A percentile compares a stretch with the other conserved stretches of the same genome.
These are phyloP conservation scores for Marvania coccoides DNA, from an alignment of 139 green algal species.

Conservation along the genomic window DNA sequence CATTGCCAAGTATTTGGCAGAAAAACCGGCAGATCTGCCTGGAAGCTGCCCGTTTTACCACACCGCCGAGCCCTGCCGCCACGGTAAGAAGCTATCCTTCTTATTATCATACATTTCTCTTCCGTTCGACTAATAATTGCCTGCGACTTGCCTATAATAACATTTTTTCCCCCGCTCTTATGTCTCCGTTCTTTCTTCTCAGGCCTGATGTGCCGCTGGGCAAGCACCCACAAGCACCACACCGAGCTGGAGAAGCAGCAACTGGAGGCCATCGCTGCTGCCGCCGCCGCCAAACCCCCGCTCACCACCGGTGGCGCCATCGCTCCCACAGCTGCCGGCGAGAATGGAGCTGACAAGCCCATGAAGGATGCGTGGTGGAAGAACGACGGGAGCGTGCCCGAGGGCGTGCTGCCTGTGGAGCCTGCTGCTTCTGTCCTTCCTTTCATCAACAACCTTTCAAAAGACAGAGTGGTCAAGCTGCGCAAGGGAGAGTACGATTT, in stretches of 20 bases:
- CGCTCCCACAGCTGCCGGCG: not conserved
- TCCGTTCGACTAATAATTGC: not conserved
- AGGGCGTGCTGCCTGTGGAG: not conserved
- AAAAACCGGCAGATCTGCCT: conserved; percentile 61
- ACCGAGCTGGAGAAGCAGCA: not conserved
- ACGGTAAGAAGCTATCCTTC: conserved; percentile 14
- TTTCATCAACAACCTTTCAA: not conserved
- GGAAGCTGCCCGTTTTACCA: conserved; percentile 59
- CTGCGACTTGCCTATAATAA: not conserved
- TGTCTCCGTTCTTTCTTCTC: not conserved
- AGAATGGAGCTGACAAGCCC: not conserved
- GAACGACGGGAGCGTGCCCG: not conserved
- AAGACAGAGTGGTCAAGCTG: not conserved
- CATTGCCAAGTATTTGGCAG: conserved; percentile 37
- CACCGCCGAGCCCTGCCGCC: conserved; percentile 23
- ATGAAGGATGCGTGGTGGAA: not conserved
- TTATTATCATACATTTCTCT: not conserved
- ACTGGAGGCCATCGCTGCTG: not conserved
- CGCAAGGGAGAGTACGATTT: conserved; percentile 61
- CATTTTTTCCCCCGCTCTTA: not conserved
- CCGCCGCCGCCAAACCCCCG: not conserved
- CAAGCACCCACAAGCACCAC: conserved; percentile 28
- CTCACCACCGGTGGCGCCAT: not conserved
- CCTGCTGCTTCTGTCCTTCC: not conserved
- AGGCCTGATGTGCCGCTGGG: conserved; percentile 60